These are phyloP conservation scores for Xylariaceae sp. DNA, from an alignment of 2,329 filamentous ascomycete genomes.

Conservation along the genomic window DNA sequence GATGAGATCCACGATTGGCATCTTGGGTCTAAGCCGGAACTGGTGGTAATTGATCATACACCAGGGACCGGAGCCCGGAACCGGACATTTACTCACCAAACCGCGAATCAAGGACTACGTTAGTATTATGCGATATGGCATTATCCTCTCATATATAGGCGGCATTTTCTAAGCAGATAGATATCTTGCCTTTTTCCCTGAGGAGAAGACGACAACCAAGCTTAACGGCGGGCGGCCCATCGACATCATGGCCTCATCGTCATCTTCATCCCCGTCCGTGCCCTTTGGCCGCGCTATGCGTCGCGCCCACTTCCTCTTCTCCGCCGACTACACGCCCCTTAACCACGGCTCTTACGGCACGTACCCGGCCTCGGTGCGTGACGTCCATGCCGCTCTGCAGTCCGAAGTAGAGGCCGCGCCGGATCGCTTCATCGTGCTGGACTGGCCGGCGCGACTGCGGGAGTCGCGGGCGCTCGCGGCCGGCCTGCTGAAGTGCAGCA, in stretches of 20 bases:
- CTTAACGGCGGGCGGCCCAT: too few relatives aligned
- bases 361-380: conserved; percentile 31
- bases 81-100: too few relatives aligned
- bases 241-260: neutral
- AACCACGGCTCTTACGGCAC: conserved; percentile 42
- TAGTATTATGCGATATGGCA: too few relatives aligned
- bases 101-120: too few relatives aligned
- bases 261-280: conserved; percentile 8
- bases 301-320: conserved; percentile 39
- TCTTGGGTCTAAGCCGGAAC: neutral
- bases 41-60: neutral
- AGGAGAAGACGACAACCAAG: too few relatives aligned
- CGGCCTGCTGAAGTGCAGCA: conserved; percentile 24
- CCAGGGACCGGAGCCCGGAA: conserved; percentile 2
- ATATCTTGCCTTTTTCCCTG: too few relatives aligned
- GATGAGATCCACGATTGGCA: too few relatives aligned
- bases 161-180: too few relatives aligned
- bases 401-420: conserved; percentile 36
- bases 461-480: conserved; percentile 30
- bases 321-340: conserved; percentile 37
- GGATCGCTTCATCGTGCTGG: conserved; percentile 39
- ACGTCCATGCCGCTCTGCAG: conserved; percentile 30
- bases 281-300: conserved; percentile 41
- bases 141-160: too few relatives aligned
- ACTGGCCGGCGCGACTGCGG: conserved; percentile 31